phyloP scores from a whole-genome alignment of 176 grass and related monocot genomes.

The Eragrostis nindensis region DNA sequence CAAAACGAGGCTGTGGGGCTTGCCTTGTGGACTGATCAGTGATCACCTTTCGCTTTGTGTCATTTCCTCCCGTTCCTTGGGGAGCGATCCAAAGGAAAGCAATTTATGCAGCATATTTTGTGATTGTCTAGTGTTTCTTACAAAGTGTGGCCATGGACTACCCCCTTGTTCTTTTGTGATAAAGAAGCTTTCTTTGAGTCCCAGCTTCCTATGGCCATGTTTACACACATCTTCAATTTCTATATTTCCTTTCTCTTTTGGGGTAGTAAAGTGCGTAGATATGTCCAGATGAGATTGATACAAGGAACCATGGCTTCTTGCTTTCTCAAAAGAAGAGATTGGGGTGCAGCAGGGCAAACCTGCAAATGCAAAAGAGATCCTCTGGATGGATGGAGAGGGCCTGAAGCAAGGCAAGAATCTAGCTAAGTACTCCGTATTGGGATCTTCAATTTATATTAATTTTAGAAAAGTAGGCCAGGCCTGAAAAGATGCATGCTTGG shows the following conservation, averaged over 20 bases:
- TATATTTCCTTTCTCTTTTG: slow-evolving; percentile 9
- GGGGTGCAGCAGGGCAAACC: background rate
- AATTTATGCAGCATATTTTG: background rate
- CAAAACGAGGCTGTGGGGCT: slow-evolving; percentile 32
- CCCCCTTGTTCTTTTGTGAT: slow-evolving; percentile 41
- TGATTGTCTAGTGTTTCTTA: background rate
- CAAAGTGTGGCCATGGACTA: slow-evolving; percentile 46
- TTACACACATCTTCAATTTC: background rate
- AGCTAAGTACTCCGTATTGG: slow-evolving; percentile 19
- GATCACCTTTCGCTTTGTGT: slow-evolving; percentile 56
- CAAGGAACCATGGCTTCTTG: slow-evolving; percentile 17
- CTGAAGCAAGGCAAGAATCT: slow-evolving; percentile 60
- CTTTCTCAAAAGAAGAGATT: slow-evolving; percentile 55
- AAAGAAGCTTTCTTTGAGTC: slow-evolving; percentile 59
- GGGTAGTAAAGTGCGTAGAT: slow-evolving; percentile 25
- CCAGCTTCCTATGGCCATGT: slow-evolving; percentile 18
- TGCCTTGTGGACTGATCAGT: too few species aligned
- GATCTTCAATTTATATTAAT: slow-evolving; percentile 33
- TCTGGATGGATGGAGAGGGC: slow-evolving; percentile 47
- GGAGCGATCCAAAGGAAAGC: slow-evolving; percentile 26
- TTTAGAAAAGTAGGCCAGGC: slow-evolving; percentile 22
- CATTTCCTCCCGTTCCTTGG: slow-evolving; percentile 30
- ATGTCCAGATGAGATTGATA: slow-evolving; percentile 34
- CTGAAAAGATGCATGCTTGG: slow-evolving; percentile 43
- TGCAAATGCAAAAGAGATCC: slow-evolving; percentile 51